Conservation (phyloP, 768 basidiomycete genomes). For the Amanita molliuscula region DNA sequence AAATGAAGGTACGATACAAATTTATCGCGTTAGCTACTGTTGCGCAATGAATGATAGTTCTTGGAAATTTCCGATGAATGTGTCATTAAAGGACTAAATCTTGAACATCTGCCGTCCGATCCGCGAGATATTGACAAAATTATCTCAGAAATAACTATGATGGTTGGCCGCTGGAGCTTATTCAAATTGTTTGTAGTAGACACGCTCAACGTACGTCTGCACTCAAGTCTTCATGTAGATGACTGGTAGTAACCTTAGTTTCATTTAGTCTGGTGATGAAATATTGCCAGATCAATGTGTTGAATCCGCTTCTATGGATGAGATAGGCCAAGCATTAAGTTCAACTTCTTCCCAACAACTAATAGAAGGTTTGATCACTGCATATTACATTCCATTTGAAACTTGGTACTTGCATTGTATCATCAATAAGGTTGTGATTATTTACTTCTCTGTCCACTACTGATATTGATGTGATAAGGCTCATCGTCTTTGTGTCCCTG, state of each 20-base stretch:
- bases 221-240: neutral
- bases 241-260: constrained; percentile 3
- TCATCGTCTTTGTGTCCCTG: constrained; percentile 71
- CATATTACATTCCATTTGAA: constrained; percentile 85
- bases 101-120: constrained; percentile 56
- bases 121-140: constrained; percentile 88
- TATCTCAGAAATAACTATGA: constrained; percentile 79
- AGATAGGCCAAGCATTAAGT: neutral
- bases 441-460: neutral
- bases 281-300: constrained; percentile 4
- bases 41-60: constrained; percentile 18
- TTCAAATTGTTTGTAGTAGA: constrained; percentile 34
- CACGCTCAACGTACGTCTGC: neutral
- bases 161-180: constrained; percentile 87
- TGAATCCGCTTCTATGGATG: neutral
- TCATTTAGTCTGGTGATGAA: constrained; percentile 1
- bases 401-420: constrained; percentile 82
- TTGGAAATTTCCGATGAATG: constrained; percentile 31
- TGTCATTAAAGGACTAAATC: constrained; percentile 17
- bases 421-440: constrained; percentile 65
- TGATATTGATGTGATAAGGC: constrained; percentile 40
- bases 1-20: constrained; percentile 50
- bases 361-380: constrained; percentile 56
- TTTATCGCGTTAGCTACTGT: neutral
- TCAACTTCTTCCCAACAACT: constrained; percentile 40